These are phyloP conservation scores for Vigna reflexopilosa DNA, from an alignment of 306 rosid species.

Conservation along the genomic window DNA sequence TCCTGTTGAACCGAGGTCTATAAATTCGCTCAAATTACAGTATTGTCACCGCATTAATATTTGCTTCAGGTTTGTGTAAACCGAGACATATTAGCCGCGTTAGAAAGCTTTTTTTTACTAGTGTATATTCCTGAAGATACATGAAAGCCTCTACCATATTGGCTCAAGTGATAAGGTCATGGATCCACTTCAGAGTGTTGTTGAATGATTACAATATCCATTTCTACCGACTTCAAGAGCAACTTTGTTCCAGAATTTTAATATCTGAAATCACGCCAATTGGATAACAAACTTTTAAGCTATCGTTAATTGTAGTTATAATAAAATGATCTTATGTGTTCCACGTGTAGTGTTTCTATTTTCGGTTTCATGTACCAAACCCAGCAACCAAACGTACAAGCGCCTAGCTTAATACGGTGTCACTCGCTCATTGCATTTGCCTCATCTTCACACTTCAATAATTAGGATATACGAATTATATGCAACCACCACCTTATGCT, in stretches of 20 bases:
- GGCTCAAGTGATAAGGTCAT: neutral
- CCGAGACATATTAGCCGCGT: too few relatives aligned
- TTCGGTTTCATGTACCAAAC: constrained; percentile 21
- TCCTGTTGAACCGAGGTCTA: too few relatives aligned
- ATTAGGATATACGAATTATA: neutral
- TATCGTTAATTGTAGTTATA: constrained; percentile 2
- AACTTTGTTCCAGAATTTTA: neutral
- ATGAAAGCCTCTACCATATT: constrained; percentile 14
- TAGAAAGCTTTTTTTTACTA: too few relatives aligned
- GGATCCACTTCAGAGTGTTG: constrained; percentile 7
- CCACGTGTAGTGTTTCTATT: constrained; percentile 43
- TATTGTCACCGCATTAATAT: too few relatives aligned
- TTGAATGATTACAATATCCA: neutral
- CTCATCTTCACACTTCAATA: constrained; percentile 8
- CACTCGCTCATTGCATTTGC: constrained; percentile 35
- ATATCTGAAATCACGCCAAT: constrained; percentile 33
- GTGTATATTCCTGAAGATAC: neutral
- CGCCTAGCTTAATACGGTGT: constrained; percentile 20
- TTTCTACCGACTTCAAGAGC: constrained; percentile 34
- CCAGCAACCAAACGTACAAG: constrained; percentile 13
- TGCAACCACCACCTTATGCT: neutral
- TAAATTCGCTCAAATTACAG: too few relatives aligned
- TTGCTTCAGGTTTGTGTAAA: too few relatives aligned
- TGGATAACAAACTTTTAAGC: neutral
- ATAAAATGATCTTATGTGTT: constrained; percentile 22